A percentile compares a stretch with the other conserved stretches of the same genome.
These are phyloP conservation scores for Polysphondylium violaceum DNA, from an alignment of 78 protist genomes.

Conservation along the genomic window DNA sequence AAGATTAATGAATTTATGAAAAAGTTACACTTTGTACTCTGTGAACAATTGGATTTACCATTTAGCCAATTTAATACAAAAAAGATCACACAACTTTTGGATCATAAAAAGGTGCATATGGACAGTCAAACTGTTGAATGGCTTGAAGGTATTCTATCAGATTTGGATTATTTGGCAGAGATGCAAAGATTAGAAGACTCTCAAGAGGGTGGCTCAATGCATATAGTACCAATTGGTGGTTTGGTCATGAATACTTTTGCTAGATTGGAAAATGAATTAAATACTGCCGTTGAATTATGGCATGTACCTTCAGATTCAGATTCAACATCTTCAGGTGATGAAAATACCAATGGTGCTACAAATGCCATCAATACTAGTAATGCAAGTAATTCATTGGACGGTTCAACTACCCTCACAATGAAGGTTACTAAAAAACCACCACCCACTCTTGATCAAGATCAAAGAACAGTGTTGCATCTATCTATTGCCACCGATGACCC, in stretches of 20 bases:
- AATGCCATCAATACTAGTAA: not conserved
- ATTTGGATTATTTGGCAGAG: slow-evolving; percentile 42
- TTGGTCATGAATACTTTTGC: slow-evolving; percentile 67
- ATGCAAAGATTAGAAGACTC: slow-evolving; percentile 69
- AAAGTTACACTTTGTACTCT: slow-evolving; percentile 20
- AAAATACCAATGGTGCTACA: not conserved
- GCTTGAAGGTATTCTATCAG: slow-evolving; percentile 57
- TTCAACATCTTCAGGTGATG: not conserved
- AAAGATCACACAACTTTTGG: not conserved
- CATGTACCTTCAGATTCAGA: not conserved
- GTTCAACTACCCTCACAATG: not conserved
- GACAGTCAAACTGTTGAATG: not conserved
- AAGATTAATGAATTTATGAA: slow-evolving; percentile 48
- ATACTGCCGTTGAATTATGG: slow-evolving; percentile 79
- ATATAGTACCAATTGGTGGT: slow-evolving; percentile 80
- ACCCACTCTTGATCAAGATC: slow-evolving; percentile 1
- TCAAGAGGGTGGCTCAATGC: not conserved
- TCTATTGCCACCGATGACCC: slow-evolving; percentile 14
- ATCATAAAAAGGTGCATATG: not conserved
- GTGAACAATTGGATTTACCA: slow-evolving; percentile 51
- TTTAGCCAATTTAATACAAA: not conserved
- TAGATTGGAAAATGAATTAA: slow-evolving; percentile 74
- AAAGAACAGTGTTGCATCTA: slow-evolving; percentile 13
- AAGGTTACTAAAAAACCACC: slow-evolving; percentile 41
- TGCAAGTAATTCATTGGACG: not conserved